These are phyloP conservation scores for Neonectria faginata DNA, from an alignment of 2,329 filamentous ascomycete genomes.

Conservation along the genomic window DNA sequence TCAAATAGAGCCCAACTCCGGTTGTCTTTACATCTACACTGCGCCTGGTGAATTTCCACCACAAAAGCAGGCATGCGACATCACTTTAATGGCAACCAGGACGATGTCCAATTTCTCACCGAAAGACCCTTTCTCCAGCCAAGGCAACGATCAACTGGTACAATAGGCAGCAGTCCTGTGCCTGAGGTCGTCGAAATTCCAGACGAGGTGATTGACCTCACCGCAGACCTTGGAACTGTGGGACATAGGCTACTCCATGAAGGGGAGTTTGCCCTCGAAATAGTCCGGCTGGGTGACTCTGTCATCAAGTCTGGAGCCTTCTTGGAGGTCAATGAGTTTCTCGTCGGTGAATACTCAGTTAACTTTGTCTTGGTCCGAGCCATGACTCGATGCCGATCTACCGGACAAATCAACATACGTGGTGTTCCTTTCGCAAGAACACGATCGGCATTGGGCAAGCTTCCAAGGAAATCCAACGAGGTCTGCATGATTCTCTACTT, in stretches of 20 bases:
- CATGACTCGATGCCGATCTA: constrained; percentile 50
- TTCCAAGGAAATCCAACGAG: constrained; percentile 57
- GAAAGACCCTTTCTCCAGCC: constrained; percentile 12
- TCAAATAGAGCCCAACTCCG: not conserved
- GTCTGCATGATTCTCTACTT: constrained; percentile 56
- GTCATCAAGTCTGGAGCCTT: constrained; percentile 43
- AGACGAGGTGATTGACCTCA: constrained; percentile 52
- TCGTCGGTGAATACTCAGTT: constrained; percentile 42
- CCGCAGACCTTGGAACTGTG: constrained; percentile 37
- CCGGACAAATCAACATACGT: constrained; percentile 47
- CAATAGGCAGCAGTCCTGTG: constrained; percentile 33
- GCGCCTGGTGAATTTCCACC: not conserved
- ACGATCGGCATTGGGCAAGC: constrained; percentile 50
- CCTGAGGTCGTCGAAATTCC: not conserved
- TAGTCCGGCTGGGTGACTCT: constrained; percentile 20
- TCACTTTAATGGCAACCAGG: not conserved
- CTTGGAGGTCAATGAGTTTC: constrained; percentile 44
- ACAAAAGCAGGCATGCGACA: not conserved
- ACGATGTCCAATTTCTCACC: constrained; percentile 36
- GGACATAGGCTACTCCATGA: constrained; percentile 29
- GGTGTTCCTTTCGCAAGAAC: constrained; percentile 55
- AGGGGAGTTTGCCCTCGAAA: constrained; percentile 41
- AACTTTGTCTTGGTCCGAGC: constrained; percentile 57
- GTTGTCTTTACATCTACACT: not conserved
- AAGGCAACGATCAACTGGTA: constrained; percentile 38